These are phyloP conservation scores for Xanthoconium purpureum DNA, from an alignment of 768 basidiomycete genomes.

Conservation along the genomic window DNA sequence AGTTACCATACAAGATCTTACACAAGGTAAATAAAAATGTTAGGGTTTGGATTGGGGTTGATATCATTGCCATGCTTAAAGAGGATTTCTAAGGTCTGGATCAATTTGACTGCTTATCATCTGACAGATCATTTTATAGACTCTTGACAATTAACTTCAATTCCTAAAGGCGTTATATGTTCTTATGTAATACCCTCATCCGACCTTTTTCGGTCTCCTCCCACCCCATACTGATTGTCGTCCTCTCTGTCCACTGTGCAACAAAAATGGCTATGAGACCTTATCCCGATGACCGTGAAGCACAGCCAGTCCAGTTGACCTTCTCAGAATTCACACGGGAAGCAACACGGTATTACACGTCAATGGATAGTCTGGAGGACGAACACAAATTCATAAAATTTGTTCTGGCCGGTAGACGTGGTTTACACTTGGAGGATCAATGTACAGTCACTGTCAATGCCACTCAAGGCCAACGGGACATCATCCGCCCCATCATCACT, in stretches of 20 bases:
- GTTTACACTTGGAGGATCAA: not conserved
- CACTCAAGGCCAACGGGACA: not conserved
- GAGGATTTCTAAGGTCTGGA: too few relatives aligned
- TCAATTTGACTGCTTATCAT: too few relatives aligned
- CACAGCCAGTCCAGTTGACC: not conserved
- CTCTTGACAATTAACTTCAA: too few relatives aligned
- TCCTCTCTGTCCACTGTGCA: not conserved
- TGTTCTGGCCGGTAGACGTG: not conserved
- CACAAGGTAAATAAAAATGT: too few relatives aligned
- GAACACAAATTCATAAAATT: not conserved
- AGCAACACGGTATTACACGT: not conserved
- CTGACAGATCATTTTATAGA: too few relatives aligned
- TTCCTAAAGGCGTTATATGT: too few relatives aligned
- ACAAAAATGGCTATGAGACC: not conserved
- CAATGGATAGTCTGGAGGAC: not conserved
- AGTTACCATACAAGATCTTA: too few relatives aligned
- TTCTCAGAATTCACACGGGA: not conserved
- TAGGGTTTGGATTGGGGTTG: too few relatives aligned
- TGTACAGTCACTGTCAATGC: not conserved
- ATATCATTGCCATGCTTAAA: too few relatives aligned
- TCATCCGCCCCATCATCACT: not conserved
- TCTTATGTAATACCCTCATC: too few relatives aligned
- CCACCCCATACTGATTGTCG: too few relatives aligned
- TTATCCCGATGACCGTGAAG: not conserved
- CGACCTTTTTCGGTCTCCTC: too few relatives aligned